Conservation (phyloP, 208 protist species). For the Blastocrithidia nonstop region DNA sequence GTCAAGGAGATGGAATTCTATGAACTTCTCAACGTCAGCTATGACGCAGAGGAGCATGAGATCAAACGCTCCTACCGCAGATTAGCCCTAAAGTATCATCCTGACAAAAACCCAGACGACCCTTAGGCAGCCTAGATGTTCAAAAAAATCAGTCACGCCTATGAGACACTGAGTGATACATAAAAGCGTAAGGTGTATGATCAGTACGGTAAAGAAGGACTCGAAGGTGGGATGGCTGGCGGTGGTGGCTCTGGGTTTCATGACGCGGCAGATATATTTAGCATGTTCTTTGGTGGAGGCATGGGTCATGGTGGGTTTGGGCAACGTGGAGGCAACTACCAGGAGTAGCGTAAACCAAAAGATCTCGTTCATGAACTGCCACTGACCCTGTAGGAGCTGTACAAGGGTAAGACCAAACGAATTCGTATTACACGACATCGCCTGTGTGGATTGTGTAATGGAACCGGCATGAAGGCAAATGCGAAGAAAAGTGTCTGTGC, state of each 20-base stretch:
- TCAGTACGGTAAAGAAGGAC: conserved; percentile 92
- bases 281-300: conserved; percentile 77
- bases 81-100: conserved; percentile 77
- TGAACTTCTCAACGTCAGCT: conserved; percentile 48
- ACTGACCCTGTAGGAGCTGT: conserved; percentile 94
- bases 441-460: conserved; percentile 52
- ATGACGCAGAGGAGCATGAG: conserved; percentile 60
- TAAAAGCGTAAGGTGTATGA: conserved; percentile 96
- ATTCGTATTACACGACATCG: conserved; percentile 73
- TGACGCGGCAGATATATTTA: conserved; percentile 75
- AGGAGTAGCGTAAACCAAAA: conserved; percentile 83
- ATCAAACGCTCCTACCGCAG: conserved; percentile 82
- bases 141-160: conserved; percentile 90
- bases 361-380: conserved; percentile 86
- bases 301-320: too few species aligned
- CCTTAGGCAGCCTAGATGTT: conserved; percentile 71
- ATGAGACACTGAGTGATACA: conserved; percentile 91
- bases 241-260: conserved; percentile 31
- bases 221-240: conserved; percentile 75
- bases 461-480: conserved; percentile 32
- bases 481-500: conserved; percentile 49
- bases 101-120: conserved; percentile 79
- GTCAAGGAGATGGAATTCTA: conserved; percentile 83
- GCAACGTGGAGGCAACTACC: too few species aligned
- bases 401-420: conserved; percentile 89